Conservation (phyloP, 441 rosid species). For the Brassica hybrid region DNA sequence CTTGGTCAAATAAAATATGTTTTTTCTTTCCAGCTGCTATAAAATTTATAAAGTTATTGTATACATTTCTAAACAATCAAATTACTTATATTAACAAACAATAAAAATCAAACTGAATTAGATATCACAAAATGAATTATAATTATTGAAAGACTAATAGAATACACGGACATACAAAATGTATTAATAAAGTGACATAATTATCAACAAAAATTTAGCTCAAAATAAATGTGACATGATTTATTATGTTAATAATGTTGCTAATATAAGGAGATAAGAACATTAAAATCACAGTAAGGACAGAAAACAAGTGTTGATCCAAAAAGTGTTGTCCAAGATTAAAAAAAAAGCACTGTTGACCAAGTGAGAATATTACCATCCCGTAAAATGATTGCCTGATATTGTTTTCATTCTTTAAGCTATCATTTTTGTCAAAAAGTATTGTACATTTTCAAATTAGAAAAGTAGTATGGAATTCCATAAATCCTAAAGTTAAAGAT, state of each 20-base stretch:
- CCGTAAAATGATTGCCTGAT: not conserved
- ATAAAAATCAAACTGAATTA: not conserved
- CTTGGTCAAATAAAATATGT: not conserved
- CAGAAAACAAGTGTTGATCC: not conserved
- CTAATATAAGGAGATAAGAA: not conserved
- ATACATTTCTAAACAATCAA: not conserved
- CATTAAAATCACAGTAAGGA: not conserved
- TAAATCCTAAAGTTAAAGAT: too few relatives aligned
- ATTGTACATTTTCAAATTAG: not conserved
- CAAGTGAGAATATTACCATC: not conserved
- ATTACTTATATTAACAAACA: not conserved
- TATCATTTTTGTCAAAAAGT: too few relatives aligned
- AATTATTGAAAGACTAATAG: too few relatives aligned
- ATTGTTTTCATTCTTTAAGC: too few relatives aligned
- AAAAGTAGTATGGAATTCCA: not conserved
- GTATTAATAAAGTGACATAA: too few relatives aligned
- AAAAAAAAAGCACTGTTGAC: not conserved
- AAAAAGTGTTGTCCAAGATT: not conserved
- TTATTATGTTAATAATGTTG: not conserved
- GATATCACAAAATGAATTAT: not conserved
- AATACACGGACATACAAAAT: too few relatives aligned
- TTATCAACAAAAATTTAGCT: not conserved
- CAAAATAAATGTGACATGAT: not conserved
- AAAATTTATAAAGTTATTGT: too few relatives aligned
- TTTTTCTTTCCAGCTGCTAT: not conserved